These are phyloP conservation scores for Leishmania tarentolae DNA, from an alignment of 208 protist genomes.

Conservation along the genomic window DNA sequence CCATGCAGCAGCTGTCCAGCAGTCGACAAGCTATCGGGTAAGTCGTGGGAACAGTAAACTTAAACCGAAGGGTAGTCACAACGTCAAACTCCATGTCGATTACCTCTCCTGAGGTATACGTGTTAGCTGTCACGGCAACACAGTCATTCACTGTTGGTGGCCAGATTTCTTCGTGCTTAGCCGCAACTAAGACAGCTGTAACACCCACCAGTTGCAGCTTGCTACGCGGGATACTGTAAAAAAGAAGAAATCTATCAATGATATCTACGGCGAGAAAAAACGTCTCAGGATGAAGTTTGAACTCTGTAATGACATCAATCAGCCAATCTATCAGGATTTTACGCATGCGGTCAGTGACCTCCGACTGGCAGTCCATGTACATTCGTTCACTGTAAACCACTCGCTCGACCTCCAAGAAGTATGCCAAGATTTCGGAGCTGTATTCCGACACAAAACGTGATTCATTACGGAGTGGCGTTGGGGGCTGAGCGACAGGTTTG, in stretches of 20 bases:
- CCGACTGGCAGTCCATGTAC: constrained; percentile 78
- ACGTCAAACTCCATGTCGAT: constrained; percentile 79
- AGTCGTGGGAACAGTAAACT: constrained; percentile 76
- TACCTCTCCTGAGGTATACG: constrained; percentile 80
- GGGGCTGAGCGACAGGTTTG: constrained; percentile 4
- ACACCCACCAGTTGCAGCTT: constrained; percentile 92
- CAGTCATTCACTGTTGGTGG: constrained; percentile 91
- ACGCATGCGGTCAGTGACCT: constrained; percentile 96
- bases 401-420: constrained; percentile 71
- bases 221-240: constrained; percentile 45
- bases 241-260: constrained; percentile 93
- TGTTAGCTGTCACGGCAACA: constrained; percentile 92
- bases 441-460: constrained; percentile 43
- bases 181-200: constrained; percentile 83
- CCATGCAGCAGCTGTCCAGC: constrained; percentile 30
- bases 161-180: constrained; percentile 93
- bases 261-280: constrained; percentile 97
- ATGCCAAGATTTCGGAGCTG: constrained; percentile 66
- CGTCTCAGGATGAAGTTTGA: constrained; percentile 95
- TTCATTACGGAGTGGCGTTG: constrained; percentile 2
- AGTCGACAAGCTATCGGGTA: constrained; percentile 68
- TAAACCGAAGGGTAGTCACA: constrained; percentile 61
- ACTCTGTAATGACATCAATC: constrained; percentile 94
- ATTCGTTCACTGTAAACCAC: constrained; percentile 41
- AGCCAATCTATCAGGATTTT: constrained; percentile 98